Conservation (phyloP, 192 early-diverging fungal genomes). For the Entrophospora sp. region DNA sequence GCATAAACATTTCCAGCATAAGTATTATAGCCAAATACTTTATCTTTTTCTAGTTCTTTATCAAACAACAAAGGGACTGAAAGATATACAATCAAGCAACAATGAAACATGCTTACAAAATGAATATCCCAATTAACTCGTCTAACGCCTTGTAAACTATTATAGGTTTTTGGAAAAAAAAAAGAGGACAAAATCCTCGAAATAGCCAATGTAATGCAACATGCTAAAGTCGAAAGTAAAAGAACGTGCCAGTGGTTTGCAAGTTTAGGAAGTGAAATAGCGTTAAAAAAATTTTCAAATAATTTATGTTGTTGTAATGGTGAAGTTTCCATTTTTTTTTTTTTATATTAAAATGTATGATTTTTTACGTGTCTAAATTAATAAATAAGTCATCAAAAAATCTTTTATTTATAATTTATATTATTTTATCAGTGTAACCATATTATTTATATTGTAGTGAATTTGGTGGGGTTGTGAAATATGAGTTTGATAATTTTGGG, state of each 20-base stretch:
- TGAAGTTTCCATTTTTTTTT: neutral
- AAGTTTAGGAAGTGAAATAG: conserved; percentile 48
- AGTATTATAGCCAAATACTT: conserved; percentile 61
- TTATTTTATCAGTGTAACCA: too few species aligned
- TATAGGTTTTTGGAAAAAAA: conserved; percentile 61
- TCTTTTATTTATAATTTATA: too few species aligned
- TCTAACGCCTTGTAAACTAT: conserved; percentile 43
- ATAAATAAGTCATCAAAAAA: too few species aligned
- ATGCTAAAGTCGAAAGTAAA: conserved; percentile 39
- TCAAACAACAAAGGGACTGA: conserved; percentile 63
- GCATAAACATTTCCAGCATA: conserved; percentile 70
- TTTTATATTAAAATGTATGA: neutral
- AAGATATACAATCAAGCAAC: conserved; percentile 53
- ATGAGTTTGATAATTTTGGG: too few species aligned
- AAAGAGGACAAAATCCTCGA: conserved; percentile 54
- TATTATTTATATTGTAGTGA: too few species aligned
- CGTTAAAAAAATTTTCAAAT: conserved; percentile 30
- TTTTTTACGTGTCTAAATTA: too few species aligned
- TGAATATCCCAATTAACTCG: conserved; percentile 56
- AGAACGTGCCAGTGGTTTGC: conserved; percentile 58
- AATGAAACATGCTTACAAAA: conserved; percentile 71
- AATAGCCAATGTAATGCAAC: conserved; percentile 43
- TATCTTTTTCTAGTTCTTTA: conserved; percentile 51
- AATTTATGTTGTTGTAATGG: neutral
- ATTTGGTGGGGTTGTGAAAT: too few species aligned